phyloP scores from a whole-genome alignment of 768 basidiomycete genomes.

The Serendipita sp. region DNA sequence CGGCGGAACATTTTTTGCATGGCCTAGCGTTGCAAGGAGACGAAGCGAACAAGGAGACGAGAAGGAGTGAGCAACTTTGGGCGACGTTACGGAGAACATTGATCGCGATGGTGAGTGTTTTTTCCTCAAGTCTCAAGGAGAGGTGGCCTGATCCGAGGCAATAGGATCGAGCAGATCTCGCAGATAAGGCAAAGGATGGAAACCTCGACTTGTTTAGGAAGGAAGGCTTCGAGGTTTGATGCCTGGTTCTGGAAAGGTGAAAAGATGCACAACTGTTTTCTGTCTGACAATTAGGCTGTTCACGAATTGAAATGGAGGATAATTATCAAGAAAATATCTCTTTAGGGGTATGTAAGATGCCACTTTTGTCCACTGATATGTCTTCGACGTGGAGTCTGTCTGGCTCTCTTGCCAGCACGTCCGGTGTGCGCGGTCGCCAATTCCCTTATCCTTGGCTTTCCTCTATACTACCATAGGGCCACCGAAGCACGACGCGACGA shows the following conservation, averaged over 20 bases:
- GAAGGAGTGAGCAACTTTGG: constrained; percentile 79
- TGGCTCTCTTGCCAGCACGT: too few relatives aligned
- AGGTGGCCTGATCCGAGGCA: not conserved
- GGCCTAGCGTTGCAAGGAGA: constrained; percentile 54
- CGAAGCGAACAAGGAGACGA: constrained; percentile 28
- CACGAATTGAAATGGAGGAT: too few relatives aligned
- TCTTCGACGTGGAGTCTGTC: too few relatives aligned
- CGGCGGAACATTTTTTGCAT: constrained; percentile 87
- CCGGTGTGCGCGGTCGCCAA: too few relatives aligned
- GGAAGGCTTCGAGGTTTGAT: constrained; percentile 79
- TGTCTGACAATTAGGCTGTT: too few relatives aligned
- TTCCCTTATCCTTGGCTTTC: too few relatives aligned
- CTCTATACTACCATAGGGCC: too few relatives aligned
- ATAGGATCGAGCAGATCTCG: constrained; percentile 70
- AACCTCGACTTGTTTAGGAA: constrained; percentile 58
- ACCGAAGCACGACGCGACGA: too few relatives aligned
- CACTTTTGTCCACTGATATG: too few relatives aligned
- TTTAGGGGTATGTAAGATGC: too few relatives aligned
- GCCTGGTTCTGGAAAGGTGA: not conserved
- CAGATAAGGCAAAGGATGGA: constrained; percentile 52
- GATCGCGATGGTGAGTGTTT: constrained; percentile 50
- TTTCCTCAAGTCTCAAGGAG: not conserved
- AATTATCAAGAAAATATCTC: too few relatives aligned
- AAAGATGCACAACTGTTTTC: too few relatives aligned
- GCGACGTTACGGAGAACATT: constrained; percentile 73